Percentiles rank a stretch among this genome's conserved stretches.
phyloP scores from a whole-genome alignment of 2,329 filamentous ascomycete species.

The Aureobasidium leucospermi region DNA sequence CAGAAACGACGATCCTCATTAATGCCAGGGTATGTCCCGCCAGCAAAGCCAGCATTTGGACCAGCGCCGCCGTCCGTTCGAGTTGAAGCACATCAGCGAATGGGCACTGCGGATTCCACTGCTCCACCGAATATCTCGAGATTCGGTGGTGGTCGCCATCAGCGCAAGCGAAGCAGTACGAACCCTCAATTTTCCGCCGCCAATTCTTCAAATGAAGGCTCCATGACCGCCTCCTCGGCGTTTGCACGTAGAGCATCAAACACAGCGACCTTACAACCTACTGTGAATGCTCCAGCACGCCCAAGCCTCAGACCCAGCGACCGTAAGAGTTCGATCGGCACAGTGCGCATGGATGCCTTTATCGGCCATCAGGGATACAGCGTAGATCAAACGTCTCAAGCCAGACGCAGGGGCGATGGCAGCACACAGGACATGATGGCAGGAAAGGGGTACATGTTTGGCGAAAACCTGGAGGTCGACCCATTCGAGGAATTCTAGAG shows the following conservation, averaged over 20 bases:
- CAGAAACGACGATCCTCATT: constrained; percentile 22
- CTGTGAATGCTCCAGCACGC: constrained; percentile 63
- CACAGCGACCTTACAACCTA: constrained; percentile 43
- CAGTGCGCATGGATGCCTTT: constrained; percentile 95
- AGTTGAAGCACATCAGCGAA: constrained; percentile 20
- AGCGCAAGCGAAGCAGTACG: constrained; percentile 83
- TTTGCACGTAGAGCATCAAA: constrained; percentile 7
- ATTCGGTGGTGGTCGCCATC: constrained; percentile 56
- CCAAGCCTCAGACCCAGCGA: constrained; percentile 31
- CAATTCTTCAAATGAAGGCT: constrained; percentile 42
- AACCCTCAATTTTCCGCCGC: constrained; percentile 58
- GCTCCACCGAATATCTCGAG: constrained; percentile 67
- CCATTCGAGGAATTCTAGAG: constrained; percentile 12
- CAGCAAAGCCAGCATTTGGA: constrained; percentile 10
- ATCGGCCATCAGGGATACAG: background rate
- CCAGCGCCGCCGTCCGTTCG: constrained; percentile 20
- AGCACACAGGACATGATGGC: background rate
- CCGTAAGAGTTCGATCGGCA: constrained; percentile 50
- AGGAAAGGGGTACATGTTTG: constrained; percentile 2
- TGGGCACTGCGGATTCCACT: constrained; percentile 49
- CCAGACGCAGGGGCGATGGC: background rate
- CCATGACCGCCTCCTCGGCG: background rate
- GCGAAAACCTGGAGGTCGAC: background rate
- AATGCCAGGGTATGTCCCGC: constrained; percentile 27
- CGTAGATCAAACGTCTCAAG: background rate